Evolutionary conservation across 768 basidiomycete species (phyloP).

Genomic region (Mycena rosella): DNA sequence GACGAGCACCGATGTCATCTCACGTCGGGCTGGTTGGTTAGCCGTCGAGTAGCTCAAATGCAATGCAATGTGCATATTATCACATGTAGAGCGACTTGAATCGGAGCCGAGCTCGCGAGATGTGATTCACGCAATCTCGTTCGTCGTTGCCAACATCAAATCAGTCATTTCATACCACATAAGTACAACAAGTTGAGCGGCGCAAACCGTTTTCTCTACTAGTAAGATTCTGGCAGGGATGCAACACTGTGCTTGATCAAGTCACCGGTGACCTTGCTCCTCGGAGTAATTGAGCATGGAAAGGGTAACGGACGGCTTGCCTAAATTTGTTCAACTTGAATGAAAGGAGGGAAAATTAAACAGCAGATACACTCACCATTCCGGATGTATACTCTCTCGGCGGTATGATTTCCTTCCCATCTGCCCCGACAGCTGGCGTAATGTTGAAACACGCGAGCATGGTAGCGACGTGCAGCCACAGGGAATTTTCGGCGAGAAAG

Average conservation of each 20-base stretch:
- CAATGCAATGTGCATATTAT: neutral
- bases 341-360: neutral
- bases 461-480: slow-evolving; percentile 30
- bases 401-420: slow-evolving; percentile 13
- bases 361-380: slow-evolving; percentile 1
- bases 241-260: slow-evolving; percentile 52
- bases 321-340: neutral
- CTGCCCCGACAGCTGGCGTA: neutral
- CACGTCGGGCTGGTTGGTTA: too few species aligned
- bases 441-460: slow-evolving; percentile 31
- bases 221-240: slow-evolving; percentile 39
- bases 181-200: too few species aligned
- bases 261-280: slow-evolving; percentile 23
- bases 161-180: too few species aligned
- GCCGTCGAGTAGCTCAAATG: too few species aligned
- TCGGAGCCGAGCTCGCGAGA: too few species aligned
- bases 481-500: slow-evolving; percentile 34
- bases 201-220: too few species aligned
- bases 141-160: too few species aligned
- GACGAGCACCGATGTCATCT: too few species aligned
- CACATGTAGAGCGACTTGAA: too few species aligned
- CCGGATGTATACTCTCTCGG: slow-evolving; percentile 28
- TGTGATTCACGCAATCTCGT: too few species aligned
- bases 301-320: slow-evolving; percentile 35
- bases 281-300: slow-evolving; percentile 27